Base-by-base conservation (phyloP, 257 asterid genomes). In the Prunella vulgaris region DNA sequence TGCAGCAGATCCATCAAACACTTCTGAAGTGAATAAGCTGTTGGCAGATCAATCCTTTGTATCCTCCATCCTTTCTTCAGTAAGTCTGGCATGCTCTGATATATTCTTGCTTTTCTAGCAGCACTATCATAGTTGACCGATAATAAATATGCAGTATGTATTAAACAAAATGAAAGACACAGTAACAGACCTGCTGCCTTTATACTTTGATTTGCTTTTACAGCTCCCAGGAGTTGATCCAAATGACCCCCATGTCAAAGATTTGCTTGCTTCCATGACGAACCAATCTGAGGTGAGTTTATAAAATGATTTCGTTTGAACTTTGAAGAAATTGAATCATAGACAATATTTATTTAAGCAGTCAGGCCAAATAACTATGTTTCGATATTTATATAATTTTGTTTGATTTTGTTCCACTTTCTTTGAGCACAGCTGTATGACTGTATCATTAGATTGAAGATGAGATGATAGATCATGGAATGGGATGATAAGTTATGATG, bases 181-280 rank as follows among this genome's bases (percentile, higher is more conserved):
- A 27, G 13, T 49, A 17, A 46, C 24, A 1, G 25, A 37, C 64
- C 20, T 9, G 2, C 4, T 42, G 44, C 59, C 21, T 70, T 64
- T 27, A 27, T 64, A 32, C 4, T 46, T 49, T 64, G 27, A 10
- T 82, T 74, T 71, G 65, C 60, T 79, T 74, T 27, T 40, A 74
- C 93, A 93, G 99, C 99, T 93, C 70, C 99, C 99, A 12, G 99
- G 99, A 66, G 99, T 93, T 76, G 99, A 93, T 84, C 95, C 96
- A 71, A 90, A 93, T 64, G 97, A 93, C 72, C 96, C 97, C 48
- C 84, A 87, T 3, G 94, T 93, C 77, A 88, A 81, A 82, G 96
- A 88, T 79, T 77, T 93, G 75, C 96, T 93, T 68, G 95, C 97
- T 22, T 90, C 99, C 66, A 84, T 93, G 95, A 97, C 90, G 73